Evolutionary conservation across 129 eudicot species (phyloP).

Genomic region (Flaveria trinervia): DNA sequence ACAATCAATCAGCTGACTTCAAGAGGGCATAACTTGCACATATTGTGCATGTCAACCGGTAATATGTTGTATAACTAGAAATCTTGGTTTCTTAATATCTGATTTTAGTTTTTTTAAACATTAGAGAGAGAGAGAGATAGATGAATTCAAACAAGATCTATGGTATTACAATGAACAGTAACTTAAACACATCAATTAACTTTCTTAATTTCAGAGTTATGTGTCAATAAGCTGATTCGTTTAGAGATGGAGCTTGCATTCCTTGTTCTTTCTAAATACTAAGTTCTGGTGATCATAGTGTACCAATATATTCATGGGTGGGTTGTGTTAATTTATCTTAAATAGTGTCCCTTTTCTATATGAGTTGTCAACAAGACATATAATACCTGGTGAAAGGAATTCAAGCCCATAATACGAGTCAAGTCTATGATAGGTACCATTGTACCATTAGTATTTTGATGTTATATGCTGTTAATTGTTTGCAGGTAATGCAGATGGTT

Average conservation of each 20-base stretch:
- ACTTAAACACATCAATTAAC: background rate
- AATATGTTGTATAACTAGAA: conserved; percentile 33
- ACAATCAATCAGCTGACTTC: conserved; percentile 69
- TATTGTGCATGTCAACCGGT: conserved; percentile 93
- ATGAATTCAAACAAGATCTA: background rate
- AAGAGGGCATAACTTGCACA: conserved; percentile 62
- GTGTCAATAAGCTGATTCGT: background rate
- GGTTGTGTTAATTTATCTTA: background rate
- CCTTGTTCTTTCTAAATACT: background rate
- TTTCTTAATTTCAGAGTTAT: background rate
- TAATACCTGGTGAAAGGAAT: background rate
- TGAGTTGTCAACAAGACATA: background rate
- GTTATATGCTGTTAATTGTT: background rate
- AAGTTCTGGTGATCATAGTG: conserved; percentile 9
- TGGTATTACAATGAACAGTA: background rate
- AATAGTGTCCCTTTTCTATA: background rate
- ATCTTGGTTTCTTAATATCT: background rate
- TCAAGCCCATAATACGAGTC: too few relatives aligned
- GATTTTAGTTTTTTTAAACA: background rate
- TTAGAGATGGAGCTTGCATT: background rate
- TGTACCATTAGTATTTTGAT: background rate
- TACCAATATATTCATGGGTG: background rate
- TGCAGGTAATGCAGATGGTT: conserved; percentile 83
- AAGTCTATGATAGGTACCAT: too few relatives aligned
- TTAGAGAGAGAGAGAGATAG: too few relatives aligned